phyloP scores from a whole-genome alignment of 768 basidiomycete species.

The Suillus alpinus region DNA sequence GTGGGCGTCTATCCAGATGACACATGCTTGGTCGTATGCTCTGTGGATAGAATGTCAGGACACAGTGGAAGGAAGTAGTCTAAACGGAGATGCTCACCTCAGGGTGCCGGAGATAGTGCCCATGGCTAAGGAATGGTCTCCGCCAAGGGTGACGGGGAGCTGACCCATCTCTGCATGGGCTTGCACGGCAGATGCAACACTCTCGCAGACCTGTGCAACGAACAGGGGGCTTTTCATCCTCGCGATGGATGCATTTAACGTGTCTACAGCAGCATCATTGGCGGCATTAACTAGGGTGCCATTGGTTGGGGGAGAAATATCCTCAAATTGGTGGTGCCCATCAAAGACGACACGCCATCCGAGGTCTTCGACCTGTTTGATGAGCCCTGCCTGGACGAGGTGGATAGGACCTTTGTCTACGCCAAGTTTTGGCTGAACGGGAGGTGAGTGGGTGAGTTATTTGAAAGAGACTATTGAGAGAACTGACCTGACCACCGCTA shows the following conservation, averaged over 20 bases:
- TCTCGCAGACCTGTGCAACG: constrained; percentile 79
- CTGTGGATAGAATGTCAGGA: constrained; percentile 34
- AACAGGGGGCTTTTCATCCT: constrained; percentile 87
- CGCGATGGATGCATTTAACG: constrained; percentile 65
- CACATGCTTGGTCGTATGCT: constrained; percentile 73
- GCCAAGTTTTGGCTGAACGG: constrained; percentile 62
- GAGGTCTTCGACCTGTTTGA: constrained; percentile 69
- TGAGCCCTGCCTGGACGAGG: constrained; percentile 83
- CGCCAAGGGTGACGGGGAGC: constrained; percentile 88
- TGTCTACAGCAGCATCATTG: neutral
- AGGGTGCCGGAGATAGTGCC: constrained; percentile 92
- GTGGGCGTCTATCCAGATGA: constrained; percentile 97
- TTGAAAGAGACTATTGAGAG: neutral
- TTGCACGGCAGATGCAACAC: constrained; percentile 76
- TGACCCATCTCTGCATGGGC: constrained; percentile 73
- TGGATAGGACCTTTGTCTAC: constrained; percentile 88
- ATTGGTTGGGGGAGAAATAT: constrained; percentile 50
- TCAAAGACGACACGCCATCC: constrained; percentile 91
- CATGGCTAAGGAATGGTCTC: constrained; percentile 94
- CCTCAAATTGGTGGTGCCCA: constrained; percentile 87
- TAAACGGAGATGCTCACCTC: constrained; percentile 41
- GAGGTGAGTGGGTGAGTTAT: constrained; percentile 13
- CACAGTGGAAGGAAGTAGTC: neutral
- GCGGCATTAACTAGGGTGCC: neutral
- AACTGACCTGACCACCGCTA: constrained; percentile 33